Conservation (phyloP, 2,329 filamentous ascomycete genomes). For the Exophiala alcalophila region DNA sequence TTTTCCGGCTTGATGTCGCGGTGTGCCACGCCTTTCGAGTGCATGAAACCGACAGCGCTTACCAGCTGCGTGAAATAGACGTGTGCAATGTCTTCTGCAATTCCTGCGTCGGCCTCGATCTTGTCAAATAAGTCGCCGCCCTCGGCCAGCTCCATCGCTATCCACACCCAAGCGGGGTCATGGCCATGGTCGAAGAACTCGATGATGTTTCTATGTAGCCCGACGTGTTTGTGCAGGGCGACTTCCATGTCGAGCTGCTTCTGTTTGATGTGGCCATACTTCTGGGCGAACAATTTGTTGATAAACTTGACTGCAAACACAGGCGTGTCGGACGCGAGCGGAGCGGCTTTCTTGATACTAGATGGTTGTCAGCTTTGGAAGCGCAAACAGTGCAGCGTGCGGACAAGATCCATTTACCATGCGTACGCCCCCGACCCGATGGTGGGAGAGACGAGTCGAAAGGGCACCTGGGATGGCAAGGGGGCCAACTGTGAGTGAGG, state of each 20-base stretch:
- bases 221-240: slow-evolving; percentile 81
- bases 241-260: slow-evolving; percentile 93
- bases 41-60: slow-evolving; percentile 88
- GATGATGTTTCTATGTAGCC: slow-evolving; percentile 89
- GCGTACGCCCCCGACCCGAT: slow-evolving; percentile 97
- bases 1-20: slow-evolving; percentile 93
- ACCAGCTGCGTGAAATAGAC: slow-evolving; percentile 93
- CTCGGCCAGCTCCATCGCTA: slow-evolving; percentile 95
- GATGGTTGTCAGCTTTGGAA: too few relatives aligned
- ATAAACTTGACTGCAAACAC: slow-evolving; percentile 98
- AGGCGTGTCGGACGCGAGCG: slow-evolving; percentile 64
- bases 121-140: slow-evolving; percentile 98
- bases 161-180: slow-evolving; percentile 87
- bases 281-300: slow-evolving; percentile 91
- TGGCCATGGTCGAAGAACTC: slow-evolving; percentile 86
- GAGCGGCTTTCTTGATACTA: slow-evolving; percentile 90
- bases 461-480: slow-evolving; percentile 73
- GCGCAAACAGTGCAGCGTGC: too few relatives aligned
- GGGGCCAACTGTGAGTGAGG: slow-evolving; percentile 82
- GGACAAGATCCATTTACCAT: slow-evolving; percentile 59
- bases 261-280: slow-evolving; percentile 79
- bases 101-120: slow-evolving; percentile 94
- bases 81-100: slow-evolving; percentile 92
- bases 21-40: slow-evolving; percentile 92
- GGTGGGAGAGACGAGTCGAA: slow-evolving; percentile 91